A percentile compares a stretch with the other conserved stretches of the same genome.
Conservation (phyloP, 495 filamentous ascomycete genomes). For the Pyronema domesticum region DNA sequence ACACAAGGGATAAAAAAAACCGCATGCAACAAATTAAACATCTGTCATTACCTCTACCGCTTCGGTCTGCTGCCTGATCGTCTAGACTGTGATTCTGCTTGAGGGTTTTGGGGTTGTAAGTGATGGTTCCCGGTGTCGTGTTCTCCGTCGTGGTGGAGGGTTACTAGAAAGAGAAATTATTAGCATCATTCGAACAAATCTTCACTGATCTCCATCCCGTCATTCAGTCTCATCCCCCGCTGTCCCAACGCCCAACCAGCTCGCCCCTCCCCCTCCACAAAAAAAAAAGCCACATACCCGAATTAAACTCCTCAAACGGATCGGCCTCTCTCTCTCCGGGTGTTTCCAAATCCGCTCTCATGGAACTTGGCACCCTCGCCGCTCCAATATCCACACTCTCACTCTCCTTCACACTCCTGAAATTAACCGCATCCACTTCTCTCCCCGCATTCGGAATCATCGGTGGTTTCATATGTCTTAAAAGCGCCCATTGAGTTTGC, state of each 20-base stretch:
- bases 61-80: slow-evolving; percentile 8
- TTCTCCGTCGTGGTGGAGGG: slow-evolving; percentile 90
- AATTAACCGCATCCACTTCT: slow-evolving; percentile 86
- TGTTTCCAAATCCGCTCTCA: slow-evolving; percentile 70
- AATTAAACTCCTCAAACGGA: slow-evolving; percentile 98
- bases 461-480: slow-evolving; percentile 95
- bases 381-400: slow-evolving; percentile 83
- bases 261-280: neutral
- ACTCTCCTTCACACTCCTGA: slow-evolving; percentile 93
- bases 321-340: slow-evolving; percentile 68
- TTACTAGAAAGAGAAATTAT: slow-evolving; percentile 38
- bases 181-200: neutral
- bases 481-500: slow-evolving; percentile 85
- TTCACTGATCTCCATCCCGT: neutral
- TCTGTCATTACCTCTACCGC: neutral
- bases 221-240: too few relatives aligned
- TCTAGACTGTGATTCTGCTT: slow-evolving; percentile 11
- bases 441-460: slow-evolving; percentile 89
- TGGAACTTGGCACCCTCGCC: slow-evolving; percentile 50
- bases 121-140: slow-evolving; percentile 20
- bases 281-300: slow-evolving; percentile 24
- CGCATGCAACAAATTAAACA: neutral
- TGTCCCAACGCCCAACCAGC: neutral
- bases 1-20: slow-evolving; percentile 6
- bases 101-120: slow-evolving; percentile 2